Evolutionary conservation across 495 filamentous ascomycete genomes (phyloP).

Genomic region (Penicillium verhagenii): DNA sequence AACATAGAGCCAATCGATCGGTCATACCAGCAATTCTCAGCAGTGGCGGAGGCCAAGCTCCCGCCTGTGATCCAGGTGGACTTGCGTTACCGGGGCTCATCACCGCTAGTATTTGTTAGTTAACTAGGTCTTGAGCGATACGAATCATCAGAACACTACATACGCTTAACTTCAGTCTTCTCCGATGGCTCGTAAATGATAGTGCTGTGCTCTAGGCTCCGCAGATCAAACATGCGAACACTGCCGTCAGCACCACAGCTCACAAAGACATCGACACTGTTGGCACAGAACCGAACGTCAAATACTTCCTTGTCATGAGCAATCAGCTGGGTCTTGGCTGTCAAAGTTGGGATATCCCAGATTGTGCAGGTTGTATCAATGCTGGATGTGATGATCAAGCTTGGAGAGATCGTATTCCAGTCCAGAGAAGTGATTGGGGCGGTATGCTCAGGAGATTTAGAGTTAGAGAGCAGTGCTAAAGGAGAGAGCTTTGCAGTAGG

Average conservation of each 20-base stretch:
- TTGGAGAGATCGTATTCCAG: constrained; percentile 96
- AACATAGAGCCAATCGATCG: background rate
- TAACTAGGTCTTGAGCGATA: background rate
- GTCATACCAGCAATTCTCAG: constrained; percentile 70
- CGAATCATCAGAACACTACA: background rate
- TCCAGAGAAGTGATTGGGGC: constrained; percentile 94
- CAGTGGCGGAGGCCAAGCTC: constrained; percentile 79
- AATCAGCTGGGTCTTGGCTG: constrained; percentile 97
- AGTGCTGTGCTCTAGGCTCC: constrained; percentile 95
- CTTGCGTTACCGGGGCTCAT: constrained; percentile 56
- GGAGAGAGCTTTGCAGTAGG: constrained; percentile 86
- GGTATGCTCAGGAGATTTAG: constrained; percentile 96
- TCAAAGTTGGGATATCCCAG: constrained; percentile 98
- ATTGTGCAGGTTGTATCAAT: constrained; percentile 99
- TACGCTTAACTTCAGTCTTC: constrained; percentile 79
- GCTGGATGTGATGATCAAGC: constrained; percentile 95
- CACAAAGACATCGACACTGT: constrained; percentile 95
- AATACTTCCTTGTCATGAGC: constrained; percentile 99
- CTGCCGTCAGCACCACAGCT: constrained; percentile 97
- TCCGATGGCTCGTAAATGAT: constrained; percentile 98
- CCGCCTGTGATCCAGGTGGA: constrained; percentile 69
- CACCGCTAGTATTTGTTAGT: constrained; percentile 21
- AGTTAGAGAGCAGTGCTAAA: constrained; percentile 90
- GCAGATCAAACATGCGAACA: constrained; percentile 97
- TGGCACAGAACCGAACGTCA: constrained; percentile 95